These are phyloP conservation scores for Spathaspora boniae DNA, from an alignment of 805 yeast species.

Conservation along the genomic window DNA sequence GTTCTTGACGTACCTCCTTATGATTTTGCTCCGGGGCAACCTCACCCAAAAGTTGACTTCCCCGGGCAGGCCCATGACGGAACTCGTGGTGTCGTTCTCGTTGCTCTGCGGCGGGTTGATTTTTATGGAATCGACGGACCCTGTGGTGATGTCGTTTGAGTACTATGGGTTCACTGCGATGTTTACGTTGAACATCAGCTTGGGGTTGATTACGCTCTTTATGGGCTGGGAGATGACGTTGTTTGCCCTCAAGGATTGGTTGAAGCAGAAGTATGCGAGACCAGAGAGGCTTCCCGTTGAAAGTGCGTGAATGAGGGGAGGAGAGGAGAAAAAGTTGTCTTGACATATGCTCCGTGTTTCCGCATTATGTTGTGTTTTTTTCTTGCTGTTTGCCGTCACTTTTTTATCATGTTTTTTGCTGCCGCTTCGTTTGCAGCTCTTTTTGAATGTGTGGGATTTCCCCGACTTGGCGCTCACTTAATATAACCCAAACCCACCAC, in stretches of 20 bases:
- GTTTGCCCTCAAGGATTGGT: conserved; percentile 57
- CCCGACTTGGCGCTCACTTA: no score
- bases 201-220: conserved; percentile 71
- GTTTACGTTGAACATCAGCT: conserved; percentile 86
- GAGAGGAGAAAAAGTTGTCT: no score
- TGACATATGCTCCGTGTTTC: no score
- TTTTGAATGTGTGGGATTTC: no score
- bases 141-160: conserved; percentile 76
- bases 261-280: conserved; percentile 8
- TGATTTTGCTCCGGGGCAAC: conserved; percentile 45
- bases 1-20: conserved; percentile 54
- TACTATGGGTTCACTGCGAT: conserved; percentile 70
- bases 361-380: no score
- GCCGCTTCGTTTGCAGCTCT: no score
- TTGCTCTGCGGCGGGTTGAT: conserved; percentile 85
- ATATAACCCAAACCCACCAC: no score
- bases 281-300: no score
- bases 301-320: no score
- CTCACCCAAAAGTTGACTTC: conserved; percentile 25
- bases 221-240: conserved; percentile 88
- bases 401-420: no score
- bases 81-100: conserved; percentile 73
- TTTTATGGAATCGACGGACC: conserved; percentile 90
- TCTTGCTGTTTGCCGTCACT: no score
- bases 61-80: conserved; percentile 74